Conservation (phyloP, 129 eudicot genomes). For the Arctium lappa region DNA sequence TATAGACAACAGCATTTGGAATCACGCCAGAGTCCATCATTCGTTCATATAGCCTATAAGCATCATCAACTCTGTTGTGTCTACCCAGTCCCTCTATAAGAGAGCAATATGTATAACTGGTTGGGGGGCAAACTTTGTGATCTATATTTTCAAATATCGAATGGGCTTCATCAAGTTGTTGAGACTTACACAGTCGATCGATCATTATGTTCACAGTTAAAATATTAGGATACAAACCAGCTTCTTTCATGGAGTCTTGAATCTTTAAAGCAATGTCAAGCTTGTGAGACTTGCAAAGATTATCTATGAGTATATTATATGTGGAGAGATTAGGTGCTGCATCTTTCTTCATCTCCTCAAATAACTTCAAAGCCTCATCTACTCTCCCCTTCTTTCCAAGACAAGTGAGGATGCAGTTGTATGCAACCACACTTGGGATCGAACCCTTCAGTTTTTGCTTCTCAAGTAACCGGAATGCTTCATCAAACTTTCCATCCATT, state of each 20-base stretch:
- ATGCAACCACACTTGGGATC: conserved; percentile 88
- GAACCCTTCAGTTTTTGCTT: conserved; percentile 73
- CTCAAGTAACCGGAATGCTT: conserved; percentile 75
- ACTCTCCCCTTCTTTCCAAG: conserved; percentile 76
- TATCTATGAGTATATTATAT: conserved; percentile 78
- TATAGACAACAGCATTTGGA: conserved; percentile 80
- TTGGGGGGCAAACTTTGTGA: conserved; percentile 65
- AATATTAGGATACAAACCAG: conserved; percentile 76
- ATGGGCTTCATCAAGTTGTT: conserved; percentile 73
- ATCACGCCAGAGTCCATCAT: conserved; percentile 61
- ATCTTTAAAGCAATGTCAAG: conserved; percentile 65
- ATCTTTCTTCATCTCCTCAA: conserved; percentile 77
- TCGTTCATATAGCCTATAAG: conserved; percentile 67
- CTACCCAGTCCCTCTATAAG: conserved; percentile 88
- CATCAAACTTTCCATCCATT: conserved; percentile 73
- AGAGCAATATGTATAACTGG: conserved; percentile 68
- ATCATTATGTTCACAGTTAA: conserved; percentile 82
- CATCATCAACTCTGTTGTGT: conserved; percentile 80
- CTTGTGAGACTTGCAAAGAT: conserved; percentile 60
- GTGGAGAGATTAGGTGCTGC: conserved; percentile 78
- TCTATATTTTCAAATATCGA: conserved; percentile 65
- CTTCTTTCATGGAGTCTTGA: conserved; percentile 71
- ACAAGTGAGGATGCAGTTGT: conserved; percentile 80
- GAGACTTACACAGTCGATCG: conserved; percentile 72
- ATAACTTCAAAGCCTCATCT: conserved; percentile 61